Percentiles rank a stretch among this genome's conserved stretches.
phyloP scores from a whole-genome alignment of 768 basidiomycete species.

The Tephrocybe sp. region DNA sequence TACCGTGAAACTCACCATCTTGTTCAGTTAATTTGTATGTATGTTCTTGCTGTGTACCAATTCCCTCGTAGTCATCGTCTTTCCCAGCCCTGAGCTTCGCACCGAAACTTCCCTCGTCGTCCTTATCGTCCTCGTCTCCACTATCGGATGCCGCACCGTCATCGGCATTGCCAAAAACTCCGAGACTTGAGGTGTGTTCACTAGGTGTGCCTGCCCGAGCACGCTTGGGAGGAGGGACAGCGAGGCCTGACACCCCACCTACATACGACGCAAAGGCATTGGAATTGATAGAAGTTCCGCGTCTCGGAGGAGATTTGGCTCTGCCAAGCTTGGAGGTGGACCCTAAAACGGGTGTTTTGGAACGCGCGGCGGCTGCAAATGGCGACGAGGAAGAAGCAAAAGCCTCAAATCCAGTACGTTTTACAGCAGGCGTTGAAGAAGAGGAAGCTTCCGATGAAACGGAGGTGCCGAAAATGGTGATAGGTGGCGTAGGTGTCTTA shows the following conservation, averaged over 20 bases:
- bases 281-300: slow-evolving; percentile 38
- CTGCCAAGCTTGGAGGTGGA: slow-evolving; percentile 39
- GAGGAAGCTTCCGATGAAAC: slow-evolving; percentile 19
- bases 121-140: slow-evolving; percentile 48
- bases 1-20: slow-evolving; percentile 48
- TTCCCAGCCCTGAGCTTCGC: slow-evolving; percentile 65
- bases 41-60: slow-evolving; percentile 49
- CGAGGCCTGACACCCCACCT: slow-evolving; percentile 49
- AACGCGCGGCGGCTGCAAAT: slow-evolving; percentile 31
- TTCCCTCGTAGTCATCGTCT: slow-evolving; percentile 55
- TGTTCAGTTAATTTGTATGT: slow-evolving; percentile 58
- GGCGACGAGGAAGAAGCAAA: slow-evolving; percentile 30
- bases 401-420: slow-evolving; percentile 35
- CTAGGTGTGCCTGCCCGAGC: slow-evolving; percentile 52
- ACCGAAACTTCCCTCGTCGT: slow-evolving; percentile 52
- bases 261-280: slow-evolving; percentile 67
- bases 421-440: slow-evolving; percentile 25
- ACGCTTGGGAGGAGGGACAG: slow-evolving; percentile 52
- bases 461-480: slow-evolving; percentile 8
- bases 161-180: slow-evolving; percentile 21
- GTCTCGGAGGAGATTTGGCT: slow-evolving; percentile 59
- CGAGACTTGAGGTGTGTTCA: slow-evolving; percentile 35
- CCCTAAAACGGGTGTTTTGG: slow-evolving; percentile 57
- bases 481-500: slow-evolving; percentile 7
- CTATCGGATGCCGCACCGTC: slow-evolving; percentile 35